phyloP scores from a whole-genome alignment of 257 asterid species.

The Voacanga thouarsii region DNA sequence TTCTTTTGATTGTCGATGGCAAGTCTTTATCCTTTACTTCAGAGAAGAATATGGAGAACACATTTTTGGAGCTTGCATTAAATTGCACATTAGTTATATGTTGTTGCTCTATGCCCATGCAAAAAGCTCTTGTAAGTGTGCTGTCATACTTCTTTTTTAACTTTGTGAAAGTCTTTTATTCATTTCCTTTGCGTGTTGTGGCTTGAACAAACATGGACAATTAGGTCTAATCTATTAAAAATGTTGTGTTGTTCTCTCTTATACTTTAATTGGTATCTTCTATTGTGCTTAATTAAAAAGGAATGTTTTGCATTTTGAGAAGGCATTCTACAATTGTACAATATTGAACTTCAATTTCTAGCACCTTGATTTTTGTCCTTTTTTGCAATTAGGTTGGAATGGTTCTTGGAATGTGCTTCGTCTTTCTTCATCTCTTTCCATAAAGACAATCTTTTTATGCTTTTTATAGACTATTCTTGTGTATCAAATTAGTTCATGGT shows the following conservation, averaged over 20 bases:
- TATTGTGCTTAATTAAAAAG: slow-evolving; percentile 1
- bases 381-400: background rate
- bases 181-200: slow-evolving; percentile 18
- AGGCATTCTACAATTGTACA: background rate
- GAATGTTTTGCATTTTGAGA: background rate
- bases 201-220: slow-evolving; percentile 97
- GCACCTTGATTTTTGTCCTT: background rate
- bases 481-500: background rate
- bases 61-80: slow-evolving; percentile 79
- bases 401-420: background rate
- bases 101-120: slow-evolving; percentile 94
- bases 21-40: slow-evolving; percentile 45
- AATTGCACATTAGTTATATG: slow-evolving; percentile 85
- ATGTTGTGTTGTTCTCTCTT: slow-evolving; percentile 41
- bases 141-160: slow-evolving; percentile 15
- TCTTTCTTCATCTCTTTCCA: background rate
- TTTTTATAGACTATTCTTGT: background rate
- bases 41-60: slow-evolving; percentile 46
- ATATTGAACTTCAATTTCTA: background rate
- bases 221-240: slow-evolving; percentile 86
- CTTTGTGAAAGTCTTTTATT: background rate
- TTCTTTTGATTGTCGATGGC: slow-evolving; percentile 70
- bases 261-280: background rate
- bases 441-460: background rate
- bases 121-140: slow-evolving; percentile 87